Evolutionary conservation across 306 rosid species (phyloP).

Genomic region (Citrullus colocynthis): DNA sequence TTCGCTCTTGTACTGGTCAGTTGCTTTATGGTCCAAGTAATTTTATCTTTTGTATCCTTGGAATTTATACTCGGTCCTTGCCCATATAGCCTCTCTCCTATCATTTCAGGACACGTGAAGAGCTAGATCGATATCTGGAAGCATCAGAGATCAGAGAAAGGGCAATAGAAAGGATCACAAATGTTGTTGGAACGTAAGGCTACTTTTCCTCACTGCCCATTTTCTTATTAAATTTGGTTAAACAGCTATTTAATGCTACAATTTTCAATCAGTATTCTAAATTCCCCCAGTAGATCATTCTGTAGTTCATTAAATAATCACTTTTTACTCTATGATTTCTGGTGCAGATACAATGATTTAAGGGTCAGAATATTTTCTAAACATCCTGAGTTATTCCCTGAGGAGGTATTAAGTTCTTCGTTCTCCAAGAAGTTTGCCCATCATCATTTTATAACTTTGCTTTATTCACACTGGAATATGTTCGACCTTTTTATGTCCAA

Average conservation of each 20-base stretch:
- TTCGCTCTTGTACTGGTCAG: constrained; percentile 85
- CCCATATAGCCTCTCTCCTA: constrained; percentile 15
- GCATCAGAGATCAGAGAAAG: constrained; percentile 89
- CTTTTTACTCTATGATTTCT: not conserved
- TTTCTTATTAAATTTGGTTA: constrained; percentile 12
- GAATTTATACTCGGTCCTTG: constrained; percentile 17
- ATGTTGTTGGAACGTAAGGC: constrained; percentile 91
- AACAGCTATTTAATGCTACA: not conserved
- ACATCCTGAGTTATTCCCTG: constrained; percentile 75
- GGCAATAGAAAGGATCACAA: constrained; percentile 72
- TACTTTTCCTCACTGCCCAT: constrained; percentile 11
- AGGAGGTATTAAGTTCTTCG: constrained; percentile 46
- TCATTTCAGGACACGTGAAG: constrained; percentile 81
- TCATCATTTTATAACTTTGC: not conserved
- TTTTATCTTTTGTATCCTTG: not conserved
- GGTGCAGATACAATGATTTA: constrained; percentile 67
- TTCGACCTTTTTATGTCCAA: not conserved
- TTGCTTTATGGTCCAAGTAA: not conserved
- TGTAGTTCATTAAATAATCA: not conserved
- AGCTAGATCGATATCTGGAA: constrained; percentile 87
- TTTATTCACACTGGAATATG: not conserved
- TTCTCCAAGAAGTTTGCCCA: not conserved
- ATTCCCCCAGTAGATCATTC: constrained; percentile 3
- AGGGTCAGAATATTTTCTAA: constrained; percentile 82
- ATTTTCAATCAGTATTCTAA: not conserved